Conservation (phyloP, 2,329 filamentous ascomycete species). For the Nannizziopsis arthrosporioides region DNA sequence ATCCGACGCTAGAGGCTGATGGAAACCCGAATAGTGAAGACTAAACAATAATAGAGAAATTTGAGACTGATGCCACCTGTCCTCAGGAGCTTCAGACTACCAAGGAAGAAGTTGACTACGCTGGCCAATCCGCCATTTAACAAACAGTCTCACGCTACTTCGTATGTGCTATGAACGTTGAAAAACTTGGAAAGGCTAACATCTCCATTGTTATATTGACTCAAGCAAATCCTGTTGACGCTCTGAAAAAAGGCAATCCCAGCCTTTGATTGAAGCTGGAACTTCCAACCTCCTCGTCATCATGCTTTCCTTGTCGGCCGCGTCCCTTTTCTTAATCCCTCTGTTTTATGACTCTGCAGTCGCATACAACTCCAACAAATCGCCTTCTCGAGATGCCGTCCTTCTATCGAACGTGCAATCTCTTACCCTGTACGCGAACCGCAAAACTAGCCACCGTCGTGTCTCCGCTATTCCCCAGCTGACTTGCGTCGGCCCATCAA, state of each 20-base stretch:
- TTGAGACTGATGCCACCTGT: conserved; percentile 5
- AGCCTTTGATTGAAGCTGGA: too few species aligned
- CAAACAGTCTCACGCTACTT: neutral
- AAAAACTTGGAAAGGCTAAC: too few species aligned
- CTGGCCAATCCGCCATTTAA: neutral
- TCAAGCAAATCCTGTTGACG: too few species aligned
- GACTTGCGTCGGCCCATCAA: conserved; percentile 56
- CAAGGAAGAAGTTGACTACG: neutral
- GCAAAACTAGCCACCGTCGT: conserved; percentile 63
- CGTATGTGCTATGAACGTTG: too few species aligned
- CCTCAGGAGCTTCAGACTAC: neutral
- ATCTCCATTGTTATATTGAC: too few species aligned
- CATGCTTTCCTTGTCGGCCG: conserved; percentile 4
- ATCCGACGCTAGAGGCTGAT: too few species aligned
- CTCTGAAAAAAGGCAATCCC: too few species aligned
- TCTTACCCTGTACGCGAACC: conserved; percentile 61
- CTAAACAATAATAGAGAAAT: too few species aligned
- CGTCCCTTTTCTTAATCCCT: conserved; percentile 12
- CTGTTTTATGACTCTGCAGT: conserved; percentile 9
- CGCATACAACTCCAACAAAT: conserved; percentile 17
- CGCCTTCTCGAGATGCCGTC: conserved; percentile 33
- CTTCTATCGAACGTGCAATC: conserved; percentile 47
- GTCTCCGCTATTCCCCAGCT: conserved; percentile 67
- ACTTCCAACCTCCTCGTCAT: neutral
- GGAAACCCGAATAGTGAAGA: too few species aligned